phyloP scores from a whole-genome alignment of 1,284 basidiomycete species.

The Puccinia hordei region DNA sequence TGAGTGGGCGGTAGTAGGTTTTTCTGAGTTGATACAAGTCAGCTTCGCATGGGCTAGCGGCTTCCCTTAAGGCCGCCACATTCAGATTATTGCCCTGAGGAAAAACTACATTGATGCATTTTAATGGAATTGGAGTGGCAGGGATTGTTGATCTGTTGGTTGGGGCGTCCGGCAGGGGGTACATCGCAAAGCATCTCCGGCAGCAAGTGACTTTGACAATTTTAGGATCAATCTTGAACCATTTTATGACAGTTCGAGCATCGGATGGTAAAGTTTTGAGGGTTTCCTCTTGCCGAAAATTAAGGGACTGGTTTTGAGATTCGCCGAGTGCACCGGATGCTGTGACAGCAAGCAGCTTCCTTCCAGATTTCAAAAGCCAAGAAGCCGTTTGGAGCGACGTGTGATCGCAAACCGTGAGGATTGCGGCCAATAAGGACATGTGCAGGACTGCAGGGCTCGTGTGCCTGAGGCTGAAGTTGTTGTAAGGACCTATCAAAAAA shows the following conservation, averaged over 20 bases:
- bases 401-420: constrained; percentile 21
- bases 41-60: too few species aligned
- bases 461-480: too few species aligned
- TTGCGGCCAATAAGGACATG: constrained; percentile 3
- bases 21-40: too few species aligned
- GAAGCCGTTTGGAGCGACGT: not conserved
- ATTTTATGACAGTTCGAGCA: not conserved
- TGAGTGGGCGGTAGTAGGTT: not conserved
- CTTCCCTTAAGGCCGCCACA: too few species aligned
- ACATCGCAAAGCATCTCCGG: too few species aligned
- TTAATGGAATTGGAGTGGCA: not conserved
- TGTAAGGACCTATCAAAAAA: constrained; percentile 10
- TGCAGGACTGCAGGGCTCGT: constrained; percentile 9
- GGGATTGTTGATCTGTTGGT: too few species aligned
- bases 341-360: too few species aligned
- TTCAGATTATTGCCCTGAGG: too few species aligned
- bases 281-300: not conserved
- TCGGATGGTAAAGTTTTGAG: not conserved
- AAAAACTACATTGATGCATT: constrained; percentile 19
- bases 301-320: not conserved
- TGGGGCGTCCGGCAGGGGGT: too few species aligned
- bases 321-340: not conserved
- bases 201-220: too few species aligned
- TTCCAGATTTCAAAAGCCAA: constrained; percentile 34
- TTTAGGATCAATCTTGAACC: too few species aligned